A percentile compares a stretch with the other conserved stretches of the same genome.
Evolutionary conservation across 768 basidiomycete species (phyloP).

Genomic region (Trametes villosa): DNA sequence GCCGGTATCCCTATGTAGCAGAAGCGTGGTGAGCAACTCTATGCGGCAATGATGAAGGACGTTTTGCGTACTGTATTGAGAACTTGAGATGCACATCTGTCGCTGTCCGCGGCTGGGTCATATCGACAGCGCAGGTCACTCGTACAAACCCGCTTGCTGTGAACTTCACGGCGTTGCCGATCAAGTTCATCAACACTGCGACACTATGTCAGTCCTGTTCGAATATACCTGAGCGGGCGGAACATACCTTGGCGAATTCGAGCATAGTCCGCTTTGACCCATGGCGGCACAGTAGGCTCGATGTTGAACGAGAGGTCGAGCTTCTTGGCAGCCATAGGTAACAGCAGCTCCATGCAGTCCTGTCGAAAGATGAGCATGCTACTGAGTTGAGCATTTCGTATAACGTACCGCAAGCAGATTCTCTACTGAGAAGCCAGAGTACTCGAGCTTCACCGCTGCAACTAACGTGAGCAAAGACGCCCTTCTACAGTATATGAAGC

Average conservation of each 20-base stretch:
- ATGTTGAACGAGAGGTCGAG: slow-evolving; percentile 77
- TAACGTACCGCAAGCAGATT: slow-evolving; percentile 66
- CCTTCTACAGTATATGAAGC: no score
- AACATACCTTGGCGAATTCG: slow-evolving; percentile 69
- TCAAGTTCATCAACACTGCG: slow-evolving; percentile 74
- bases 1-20: slow-evolving; percentile 60
- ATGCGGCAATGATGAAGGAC: neutral
- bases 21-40: neutral
- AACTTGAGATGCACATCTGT: slow-evolving; percentile 63
- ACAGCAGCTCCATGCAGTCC: slow-evolving; percentile 79
- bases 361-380: slow-evolving; percentile 24
- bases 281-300: slow-evolving; percentile 65
- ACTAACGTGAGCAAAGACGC: neutral
- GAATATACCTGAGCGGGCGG: neutral
- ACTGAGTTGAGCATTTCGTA: no score
- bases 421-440: slow-evolving; percentile 67
- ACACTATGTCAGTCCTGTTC: neutral
- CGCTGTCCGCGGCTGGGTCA: slow-evolving; percentile 33
- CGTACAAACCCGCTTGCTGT: slow-evolving; percentile 66
- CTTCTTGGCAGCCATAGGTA: slow-evolving; percentile 77
- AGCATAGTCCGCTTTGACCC: slow-evolving; percentile 75
- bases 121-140: slow-evolving; percentile 62
- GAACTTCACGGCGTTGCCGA: slow-evolving; percentile 80
- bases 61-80: slow-evolving; percentile 61
- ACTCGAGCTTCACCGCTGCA: slow-evolving; percentile 70